Evolutionary conservation across 2,329 filamentous ascomycete species (phyloP).

Genomic region (Orbilia blumenaviensis): DNA sequence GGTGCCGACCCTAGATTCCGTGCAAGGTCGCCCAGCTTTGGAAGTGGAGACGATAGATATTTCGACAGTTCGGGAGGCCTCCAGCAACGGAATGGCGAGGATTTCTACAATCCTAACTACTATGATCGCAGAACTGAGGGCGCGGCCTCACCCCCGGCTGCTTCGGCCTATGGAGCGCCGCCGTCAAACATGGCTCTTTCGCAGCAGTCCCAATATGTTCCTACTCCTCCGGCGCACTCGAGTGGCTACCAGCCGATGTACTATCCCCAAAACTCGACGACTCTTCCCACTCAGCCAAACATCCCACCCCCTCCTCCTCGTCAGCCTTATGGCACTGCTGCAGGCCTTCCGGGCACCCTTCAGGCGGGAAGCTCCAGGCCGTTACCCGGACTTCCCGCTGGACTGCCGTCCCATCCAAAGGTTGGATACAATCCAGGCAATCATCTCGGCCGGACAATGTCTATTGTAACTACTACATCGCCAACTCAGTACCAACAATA

Average conservation of each 20-base stretch:
- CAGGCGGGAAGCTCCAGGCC: conserved; percentile 34
- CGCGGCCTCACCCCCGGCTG: conserved; percentile 50
- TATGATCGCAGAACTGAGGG: conserved; percentile 53
- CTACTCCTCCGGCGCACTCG: conserved; percentile 52
- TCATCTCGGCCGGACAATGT: conserved; percentile 46
- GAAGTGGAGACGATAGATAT: conserved; percentile 77
- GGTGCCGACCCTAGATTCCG: conserved; percentile 58
- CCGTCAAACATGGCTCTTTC: conserved; percentile 35
- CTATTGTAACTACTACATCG: conserved; percentile 34
- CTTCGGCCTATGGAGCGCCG: conserved; percentile 50
- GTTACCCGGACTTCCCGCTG: conserved; percentile 33
- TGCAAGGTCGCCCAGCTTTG: conserved; percentile 74
- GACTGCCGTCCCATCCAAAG: conserved; percentile 38
- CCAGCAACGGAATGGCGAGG: conserved; percentile 54
- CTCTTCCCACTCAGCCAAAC: conserved; percentile 48
- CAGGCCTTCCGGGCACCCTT: conserved; percentile 19
- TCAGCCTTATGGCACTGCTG: conserved; percentile 44
- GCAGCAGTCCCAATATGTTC: conserved; percentile 48
- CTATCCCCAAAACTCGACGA: conserved; percentile 44
- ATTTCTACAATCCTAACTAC: conserved; percentile 54
- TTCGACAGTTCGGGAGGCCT: conserved; percentile 60
- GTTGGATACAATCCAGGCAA: conserved; percentile 48
- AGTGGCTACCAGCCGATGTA: conserved; percentile 50
- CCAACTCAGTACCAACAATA: conserved; percentile 38
- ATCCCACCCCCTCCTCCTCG: conserved; percentile 51